Base-by-base conservation (phyloP, 2,329 filamentous ascomycete species). In the Nakataea oryzae region DNA sequence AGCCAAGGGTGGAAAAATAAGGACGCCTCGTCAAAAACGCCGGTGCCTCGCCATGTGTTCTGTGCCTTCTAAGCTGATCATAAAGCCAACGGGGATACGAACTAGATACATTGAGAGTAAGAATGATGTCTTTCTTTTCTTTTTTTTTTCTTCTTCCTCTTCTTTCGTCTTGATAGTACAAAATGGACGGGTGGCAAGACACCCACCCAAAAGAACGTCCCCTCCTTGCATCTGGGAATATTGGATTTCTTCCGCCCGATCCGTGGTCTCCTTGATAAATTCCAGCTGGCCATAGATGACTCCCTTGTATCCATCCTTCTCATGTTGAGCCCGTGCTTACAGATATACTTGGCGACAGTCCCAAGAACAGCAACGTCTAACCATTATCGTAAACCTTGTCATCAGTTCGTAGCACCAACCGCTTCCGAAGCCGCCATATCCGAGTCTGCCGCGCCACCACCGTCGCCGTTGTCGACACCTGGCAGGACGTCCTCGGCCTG, bases 401-500 rank as follows among this genome's bases (percentile, higher is more conserved):
- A n/a, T 58, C 28, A 59, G 58, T 50, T 59, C n/a, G 32, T 29
- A 9, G 28, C 54, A 11, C 54, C 60, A 26, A 57, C 54, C n/a
- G 64, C 59, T 14, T 67, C 65, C 29, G 79, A 80, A 54, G 75
- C 74, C 64, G 74, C 75, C 65, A 71, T 69, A 14, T 68, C 71
- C 57, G 64, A 70, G 54, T 74, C 74, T 12, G 29, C 47, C 30
- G 71, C 70, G 27, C 76, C 82, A 0, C 57, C 57, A n/a, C 30
- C 41, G 3, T 17, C 13, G 41, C 21, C 21, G 21, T 24, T 50
- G 41, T 50, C 21, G 41, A 24, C 41, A 17, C 41, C 41, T 11
- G 89, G 86, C 64, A 90, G 82, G 64, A 96, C 86, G 60, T 90
- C 76, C 75, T 96, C 91, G 71, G 91, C 87, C 30, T 79, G 77